Base-by-base conservation (phyloP, 129 eudicot species). In the Helichrysum umbraculigerum region DNA sequence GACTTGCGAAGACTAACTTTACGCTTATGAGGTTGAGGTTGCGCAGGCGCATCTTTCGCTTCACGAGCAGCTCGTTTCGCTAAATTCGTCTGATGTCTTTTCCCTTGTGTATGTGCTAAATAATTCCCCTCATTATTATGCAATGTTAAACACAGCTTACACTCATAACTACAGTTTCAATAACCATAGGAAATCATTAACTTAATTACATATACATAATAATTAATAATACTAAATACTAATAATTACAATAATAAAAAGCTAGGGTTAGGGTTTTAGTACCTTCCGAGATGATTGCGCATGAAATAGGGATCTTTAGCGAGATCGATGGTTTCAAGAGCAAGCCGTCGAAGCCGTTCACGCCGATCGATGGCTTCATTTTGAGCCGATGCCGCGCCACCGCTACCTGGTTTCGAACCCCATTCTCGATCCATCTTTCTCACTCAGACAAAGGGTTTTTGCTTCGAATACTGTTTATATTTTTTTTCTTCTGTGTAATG, bases 341-440 rank as follows among this genome's bases (percentile, higher is more conserved):
- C 98, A 0, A 94, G 96, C 15, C 98, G 35, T 15, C 98, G 88
- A 70, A 94, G 63, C 42, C 98, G 96, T 81, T 94, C 98, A 14
- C 98, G 97, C 69, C 98, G 97, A 87, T 94, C 98, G 61, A 94
- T 87, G 75, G 98, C 98, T 74, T 94, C 98, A 67, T 91, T 91
- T 72, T 94, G 98, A 32, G 93, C 97, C 75, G 98, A 79, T 84
- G 98, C 98, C 56, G 98, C 97, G 82, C 98, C 98, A 6, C 97
- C 98, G 88, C 98, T 94, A 0, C 98, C 98, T 7, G 98, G 97
- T 75, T 94, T 94, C 72, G 98, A 94, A 34, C 98, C 98, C 98
- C 98, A 94, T 67, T 94, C 97, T 86, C 98, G 76, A 70, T 94
- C 98, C 98, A 94, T 94, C 28, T 61, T 54, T 32, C 41, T 11